A percentile compares a stretch with the other conserved stretches of the same genome.
phyloP scores from a whole-genome alignment of 2,329 filamentous ascomycete genomes.

The Thyridium curvatum region DNA sequence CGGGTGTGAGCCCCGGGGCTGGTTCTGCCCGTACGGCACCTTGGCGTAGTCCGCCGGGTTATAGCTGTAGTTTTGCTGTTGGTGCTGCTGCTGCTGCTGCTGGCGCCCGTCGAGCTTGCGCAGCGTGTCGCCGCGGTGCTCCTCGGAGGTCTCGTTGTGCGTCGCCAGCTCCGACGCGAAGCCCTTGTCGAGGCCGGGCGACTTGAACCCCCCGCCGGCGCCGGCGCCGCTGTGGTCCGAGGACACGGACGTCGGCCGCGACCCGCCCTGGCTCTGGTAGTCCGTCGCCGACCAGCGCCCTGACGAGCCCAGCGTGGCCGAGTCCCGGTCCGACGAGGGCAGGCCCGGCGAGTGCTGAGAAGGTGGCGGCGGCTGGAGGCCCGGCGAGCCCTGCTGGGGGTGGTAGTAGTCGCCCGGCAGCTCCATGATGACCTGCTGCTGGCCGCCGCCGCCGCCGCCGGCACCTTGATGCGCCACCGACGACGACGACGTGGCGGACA shows the following conservation, averaged over 20 bases:
- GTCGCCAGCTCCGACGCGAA: conserved; percentile 38
- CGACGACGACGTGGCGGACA: conserved; percentile 22
- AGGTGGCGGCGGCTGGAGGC: conserved; percentile 18
- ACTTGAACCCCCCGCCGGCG: conserved; percentile 24
- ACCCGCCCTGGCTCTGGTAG: conserved; percentile 19
- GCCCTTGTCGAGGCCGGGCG: conserved; percentile 30
- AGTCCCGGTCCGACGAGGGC: conserved; percentile 16
- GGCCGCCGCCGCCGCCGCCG: too few species aligned
- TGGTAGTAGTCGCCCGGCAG: conserved; percentile 44
- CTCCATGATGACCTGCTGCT: conserved; percentile 24
- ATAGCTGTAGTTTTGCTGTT: conserved; percentile 21
- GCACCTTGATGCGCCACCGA: conserved; percentile 7
- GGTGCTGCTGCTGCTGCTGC: conserved; percentile 11
- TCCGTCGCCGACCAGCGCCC: conserved; percentile 31
- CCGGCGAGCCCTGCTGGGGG: conserved; percentile 19
- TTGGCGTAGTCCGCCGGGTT: conserved; percentile 32
- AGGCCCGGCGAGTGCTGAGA: conserved; percentile 17
- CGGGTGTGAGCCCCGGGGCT: neutral
- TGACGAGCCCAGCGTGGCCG: conserved; percentile 14
- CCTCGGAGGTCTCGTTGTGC: conserved; percentile 40
- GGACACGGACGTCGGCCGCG: conserved; percentile 27
- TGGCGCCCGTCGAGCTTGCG: conserved; percentile 14
- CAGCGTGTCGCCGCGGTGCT: conserved; percentile 25
- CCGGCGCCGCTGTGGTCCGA: conserved; percentile 21
- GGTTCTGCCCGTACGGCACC: conserved; percentile 1